Conservation (phyloP, 1,139 yeast species). For the Barnettozyma hawaiiensis region DNA sequence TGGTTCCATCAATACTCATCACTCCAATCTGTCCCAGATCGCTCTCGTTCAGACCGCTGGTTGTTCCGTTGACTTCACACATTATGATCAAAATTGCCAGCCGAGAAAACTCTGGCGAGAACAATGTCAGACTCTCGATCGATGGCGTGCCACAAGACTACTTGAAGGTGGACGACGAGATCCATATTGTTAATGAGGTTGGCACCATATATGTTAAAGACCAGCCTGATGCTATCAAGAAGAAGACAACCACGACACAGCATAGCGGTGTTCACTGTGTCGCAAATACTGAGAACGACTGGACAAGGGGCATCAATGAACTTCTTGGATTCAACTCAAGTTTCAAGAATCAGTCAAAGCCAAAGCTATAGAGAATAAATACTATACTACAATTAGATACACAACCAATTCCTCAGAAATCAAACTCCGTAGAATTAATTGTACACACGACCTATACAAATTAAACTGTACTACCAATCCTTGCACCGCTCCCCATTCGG, state of each 20-base stretch:
- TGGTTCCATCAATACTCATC: conserved; percentile 72
- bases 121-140: conserved; percentile 52
- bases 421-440: conserved; percentile 3
- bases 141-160: conserved; percentile 78
- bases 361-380: not conserved
- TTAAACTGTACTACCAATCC: conserved; percentile 62
- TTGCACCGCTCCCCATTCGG: conserved; percentile 80
- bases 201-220: conserved; percentile 47
- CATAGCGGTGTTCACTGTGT: conserved; percentile 83
- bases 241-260: conserved; percentile 12
- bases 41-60: conserved; percentile 77
- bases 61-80: conserved; percentile 68
- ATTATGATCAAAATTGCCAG: conserved; percentile 57
- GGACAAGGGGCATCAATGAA: conserved; percentile 87
- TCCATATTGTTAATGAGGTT: conserved; percentile 59
- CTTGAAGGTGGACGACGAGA: conserved; percentile 70
- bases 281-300: conserved; percentile 74
- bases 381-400: not conserved
- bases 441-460: conserved; percentile 4
- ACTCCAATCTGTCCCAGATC: conserved; percentile 93
- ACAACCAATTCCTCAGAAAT: no score
- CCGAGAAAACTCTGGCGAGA: conserved; percentile 28
- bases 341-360: conserved; percentile 43
- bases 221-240: conserved; percentile 35
- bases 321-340: conserved; percentile 83